A percentile compares a stretch with the other conserved stretches of the same genome.
phyloP scores from a whole-genome alignment of 495 filamentous ascomycete genomes.

The Penicillium ucsense region DNA sequence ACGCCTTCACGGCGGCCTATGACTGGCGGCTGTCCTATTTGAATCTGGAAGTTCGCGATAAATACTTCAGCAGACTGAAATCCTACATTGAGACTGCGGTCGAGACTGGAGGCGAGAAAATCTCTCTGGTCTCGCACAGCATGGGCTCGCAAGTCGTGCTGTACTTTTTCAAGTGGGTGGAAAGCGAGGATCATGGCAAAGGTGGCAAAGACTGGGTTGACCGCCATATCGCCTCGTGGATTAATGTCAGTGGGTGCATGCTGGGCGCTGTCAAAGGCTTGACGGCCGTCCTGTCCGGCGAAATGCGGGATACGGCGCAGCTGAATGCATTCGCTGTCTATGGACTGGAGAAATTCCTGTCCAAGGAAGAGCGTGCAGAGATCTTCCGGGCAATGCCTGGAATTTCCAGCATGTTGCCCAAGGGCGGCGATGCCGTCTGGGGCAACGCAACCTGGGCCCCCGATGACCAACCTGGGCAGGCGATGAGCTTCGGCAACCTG shows the following conservation, averaged over 20 bases:
- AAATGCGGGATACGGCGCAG: conserved; percentile 97
- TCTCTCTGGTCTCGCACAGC: conserved; percentile 82
- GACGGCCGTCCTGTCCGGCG: conserved; percentile 83
- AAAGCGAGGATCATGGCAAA: conserved; percentile 64
- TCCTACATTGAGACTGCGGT: conserved; percentile 79
- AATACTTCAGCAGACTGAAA: conserved; percentile 86
- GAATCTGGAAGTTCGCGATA: conserved; percentile 81
- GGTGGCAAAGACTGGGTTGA: conserved; percentile 90
- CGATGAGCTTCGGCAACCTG: conserved; percentile 66
- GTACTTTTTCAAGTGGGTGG: conserved; percentile 98
- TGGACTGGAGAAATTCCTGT: conserved; percentile 91
- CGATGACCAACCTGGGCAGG: conserved; percentile 69
- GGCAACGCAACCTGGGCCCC: conserved; percentile 84
- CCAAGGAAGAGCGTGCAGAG: conserved; percentile 78
- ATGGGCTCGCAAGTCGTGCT: conserved; percentile 95
- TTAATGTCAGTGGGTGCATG: conserved; percentile 98
- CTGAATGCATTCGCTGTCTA: conserved; percentile 97
- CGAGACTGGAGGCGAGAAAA: conserved; percentile 60
- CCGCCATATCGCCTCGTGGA: conserved; percentile 81
- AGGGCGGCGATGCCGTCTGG: conserved; percentile 90
- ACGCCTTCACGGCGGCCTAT: conserved; percentile 90
- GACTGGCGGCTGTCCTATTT: conserved; percentile 93
- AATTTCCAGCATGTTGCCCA: conserved; percentile 93
- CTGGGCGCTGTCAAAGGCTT: conserved; percentile 88
- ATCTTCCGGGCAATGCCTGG: conserved; percentile 97